Base-by-base conservation (phyloP, 2,329 filamentous ascomycete genomes). In the Karstenula rhodostoma region DNA sequence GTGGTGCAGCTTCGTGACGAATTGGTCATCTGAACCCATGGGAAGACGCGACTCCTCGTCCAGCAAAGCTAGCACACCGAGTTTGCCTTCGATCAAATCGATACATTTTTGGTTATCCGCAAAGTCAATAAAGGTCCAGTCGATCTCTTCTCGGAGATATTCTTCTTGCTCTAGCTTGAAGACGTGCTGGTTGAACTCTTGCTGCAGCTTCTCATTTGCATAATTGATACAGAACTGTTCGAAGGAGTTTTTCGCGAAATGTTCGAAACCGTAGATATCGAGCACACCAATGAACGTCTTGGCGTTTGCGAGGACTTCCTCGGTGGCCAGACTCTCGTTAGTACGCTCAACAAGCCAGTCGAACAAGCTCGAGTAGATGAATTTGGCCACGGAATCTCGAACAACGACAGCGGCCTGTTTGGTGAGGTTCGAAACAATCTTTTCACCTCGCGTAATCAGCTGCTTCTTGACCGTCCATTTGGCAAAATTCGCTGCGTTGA, bases 181-280 rank as follows among this genome's bases (percentile, higher is more conserved):
- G 37, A 99, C 95, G 74, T 99, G 95, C 77, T 96, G 93, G 80
- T 99, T 99, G 84, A 99, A 99, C 78, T 98, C 94, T 78, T 99
- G 95, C 77, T 99, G 95, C 57, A 99, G 84, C 81, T 99, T 99
- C 81, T 99, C 95, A 79, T 99, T 99, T 80, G 95, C 95, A 74
- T 99, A 99, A 81, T 99, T 99, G 86, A 99, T 99, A 81, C 95
- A 99, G 80, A 99, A 99, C 78, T 99, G 95, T 78, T 99, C 95
- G 73, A 99, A 99, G 0, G 95, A 99, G 82, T 99, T 99, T 84
- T 97, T 98, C 64, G 95, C 94, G 74, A 99, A 99, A 80, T 98
- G 95, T 79, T 99, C 95, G 75, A 99, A 99, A 65, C 94, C 94
- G 79, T 98, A 98, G 69, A 99, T 99, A 92, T 99, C 95, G 66